Evolutionary conservation across 306 rosid species (phyloP), one percentile per base, ranked within the genome.

Genomic region (Oemleria cerasiformis): DNA sequence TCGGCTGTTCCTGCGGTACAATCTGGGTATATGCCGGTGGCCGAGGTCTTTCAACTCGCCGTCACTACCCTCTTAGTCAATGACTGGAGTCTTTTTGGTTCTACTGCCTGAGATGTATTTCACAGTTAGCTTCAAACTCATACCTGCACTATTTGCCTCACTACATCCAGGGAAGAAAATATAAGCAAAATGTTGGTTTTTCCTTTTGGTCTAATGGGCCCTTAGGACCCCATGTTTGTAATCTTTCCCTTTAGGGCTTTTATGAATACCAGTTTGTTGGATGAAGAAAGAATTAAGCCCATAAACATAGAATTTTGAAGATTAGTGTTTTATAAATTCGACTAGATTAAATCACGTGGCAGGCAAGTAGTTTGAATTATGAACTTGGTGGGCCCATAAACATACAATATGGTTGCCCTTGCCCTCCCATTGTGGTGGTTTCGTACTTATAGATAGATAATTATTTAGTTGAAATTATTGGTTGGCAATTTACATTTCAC

Each of bases 41-140:
- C 84, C 20, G 97, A 94, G 73, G 86, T 89, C 76, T 86, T 88
- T 57, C 88, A 59, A 70, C 81, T 80, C 23, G 90, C 96, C 11
- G 88, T 84, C 76, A 75, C 92, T 43, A 88, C 73, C 91, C 89
- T 95, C 82, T 87, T 73, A 80, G 89, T 91, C 75, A 49, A 73
- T 69, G 88, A 95, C 83, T 88, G 99, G 99, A 64, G 77, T 68
- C 85, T 95, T 42, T 91, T 91, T 67, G 83, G 79, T 65, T 70
- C 76, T 51, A 55, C 48, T 50, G 45, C 75, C 56, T 81, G 75
- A 80, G 36, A 48, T 67, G 34, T 30, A 36, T 59, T 59, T n/a
- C 15, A 20, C 36, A 5, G 36, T 30, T 30, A 30, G 4, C 36
- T 30, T 30, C 36, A 30, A 30, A 30, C 36, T 59, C 64, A 3